Conservation (phyloP, 495 filamentous ascomycete genomes). For the Apiosordaria backusii region DNA sequence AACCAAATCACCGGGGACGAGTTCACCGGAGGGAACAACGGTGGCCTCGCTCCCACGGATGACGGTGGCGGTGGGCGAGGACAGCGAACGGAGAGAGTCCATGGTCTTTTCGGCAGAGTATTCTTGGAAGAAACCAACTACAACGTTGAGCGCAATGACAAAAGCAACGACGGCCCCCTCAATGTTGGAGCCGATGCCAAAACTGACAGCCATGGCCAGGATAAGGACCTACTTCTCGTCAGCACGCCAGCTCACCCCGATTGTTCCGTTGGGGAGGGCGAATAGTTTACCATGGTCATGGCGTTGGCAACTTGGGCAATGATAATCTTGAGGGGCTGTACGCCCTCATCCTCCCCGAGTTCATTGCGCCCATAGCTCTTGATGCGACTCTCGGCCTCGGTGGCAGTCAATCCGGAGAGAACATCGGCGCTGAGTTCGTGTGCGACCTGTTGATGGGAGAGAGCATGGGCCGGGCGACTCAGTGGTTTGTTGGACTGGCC, state of each 20-base stretch:
- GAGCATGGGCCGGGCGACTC: conserved; percentile 61
- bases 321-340: conserved; percentile 51
- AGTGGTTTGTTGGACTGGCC: conserved; percentile 53
- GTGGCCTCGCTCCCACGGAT: conserved; percentile 66
- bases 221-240: conserved; percentile 52
- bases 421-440: conserved; percentile 56
- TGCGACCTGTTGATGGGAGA: conserved; percentile 52
- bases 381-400: conserved; percentile 42
- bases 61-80: conserved; percentile 73
- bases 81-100: conserved; percentile 71
- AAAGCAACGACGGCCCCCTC: conserved; percentile 80
- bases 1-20: conserved; percentile 71
- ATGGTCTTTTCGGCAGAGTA: conserved; percentile 87
- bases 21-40: conserved; percentile 78
- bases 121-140: conserved; percentile 76
- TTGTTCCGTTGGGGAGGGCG: not conserved
- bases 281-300: conserved; percentile 44
- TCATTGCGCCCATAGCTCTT: conserved; percentile 46
- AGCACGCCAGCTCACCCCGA: not conserved
- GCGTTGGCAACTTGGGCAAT: conserved; percentile 55
- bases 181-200: conserved; percentile 74
- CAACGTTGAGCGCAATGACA: conserved; percentile 76
- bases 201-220: conserved; percentile 79
- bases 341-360: conserved; percentile 47
- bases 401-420: conserved; percentile 42